phyloP scores from a whole-genome alignment of 305 asterid species.

The Fraxinus sp. region DNA sequence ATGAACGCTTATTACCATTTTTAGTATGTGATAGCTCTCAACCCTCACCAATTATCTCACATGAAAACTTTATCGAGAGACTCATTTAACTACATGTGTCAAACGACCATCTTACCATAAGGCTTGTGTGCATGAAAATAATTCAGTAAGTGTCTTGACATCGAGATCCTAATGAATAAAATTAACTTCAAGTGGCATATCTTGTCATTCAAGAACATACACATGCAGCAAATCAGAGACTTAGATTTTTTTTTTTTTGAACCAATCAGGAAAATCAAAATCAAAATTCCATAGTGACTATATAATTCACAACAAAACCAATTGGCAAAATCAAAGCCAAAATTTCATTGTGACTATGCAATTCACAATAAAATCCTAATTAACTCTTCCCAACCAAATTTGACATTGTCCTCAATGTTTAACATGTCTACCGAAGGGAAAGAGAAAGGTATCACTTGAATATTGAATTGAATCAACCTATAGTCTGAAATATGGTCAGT shows the following conservation, averaged over 20 bases:
- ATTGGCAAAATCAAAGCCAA: no score
- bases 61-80: not conserved
- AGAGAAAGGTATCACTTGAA: not conserved
- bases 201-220: not conserved
- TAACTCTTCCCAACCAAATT: not conserved
- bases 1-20: not conserved
- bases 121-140: no score
- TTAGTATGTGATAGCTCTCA: not conserved
- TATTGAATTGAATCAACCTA: not conserved
- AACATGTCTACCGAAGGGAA: not conserved
- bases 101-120: not conserved
- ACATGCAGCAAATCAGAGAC: no score
- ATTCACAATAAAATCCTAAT: not conserved
- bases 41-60: not conserved
- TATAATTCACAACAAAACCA: no score
- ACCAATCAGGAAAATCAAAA: no score
- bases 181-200: not conserved
- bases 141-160: not conserved
- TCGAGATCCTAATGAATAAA: no score
- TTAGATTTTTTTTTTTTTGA: not conserved
- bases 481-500: not conserved
- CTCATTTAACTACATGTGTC: not conserved
- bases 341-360: no score
- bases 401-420: not conserved
- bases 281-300: no score